phyloP scores from a whole-genome alignment of 1,139 yeast species.

The Pichia sp. region DNA sequence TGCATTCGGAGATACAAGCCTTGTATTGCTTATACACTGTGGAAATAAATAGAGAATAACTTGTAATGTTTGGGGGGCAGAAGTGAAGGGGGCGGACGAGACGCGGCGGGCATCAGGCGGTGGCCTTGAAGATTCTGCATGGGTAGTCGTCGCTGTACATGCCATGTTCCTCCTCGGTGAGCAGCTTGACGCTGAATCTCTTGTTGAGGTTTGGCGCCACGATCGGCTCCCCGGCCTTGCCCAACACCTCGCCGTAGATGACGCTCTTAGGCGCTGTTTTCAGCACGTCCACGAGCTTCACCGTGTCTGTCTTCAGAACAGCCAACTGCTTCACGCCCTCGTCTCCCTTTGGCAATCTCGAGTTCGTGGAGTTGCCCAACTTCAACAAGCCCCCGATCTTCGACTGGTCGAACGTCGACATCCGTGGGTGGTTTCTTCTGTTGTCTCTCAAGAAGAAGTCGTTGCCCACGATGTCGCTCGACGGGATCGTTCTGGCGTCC shows the following conservation, averaged over 20 bases:
- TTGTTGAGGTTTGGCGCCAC: slow-evolving; percentile 64
- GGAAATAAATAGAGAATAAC: not conserved
- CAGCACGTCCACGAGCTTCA: slow-evolving; percentile 55
- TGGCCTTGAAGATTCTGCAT: slow-evolving; percentile 51
- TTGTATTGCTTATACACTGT: not conserved
- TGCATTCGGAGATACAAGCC: too few relatives aligned
- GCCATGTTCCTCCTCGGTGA: slow-evolving; percentile 65
- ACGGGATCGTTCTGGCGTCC: slow-evolving; percentile 74
- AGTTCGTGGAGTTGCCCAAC: slow-evolving; percentile 60
- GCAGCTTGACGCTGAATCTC: slow-evolving; percentile 54
- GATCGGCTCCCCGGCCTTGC: slow-evolving; percentile 64
- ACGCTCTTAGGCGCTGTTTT: slow-evolving; percentile 37
- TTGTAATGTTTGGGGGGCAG: not conserved
- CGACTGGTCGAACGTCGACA: slow-evolving; percentile 64
- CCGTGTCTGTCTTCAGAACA: slow-evolving; percentile 37
- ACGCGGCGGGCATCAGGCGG: not conserved
- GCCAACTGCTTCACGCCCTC: slow-evolving; percentile 68
- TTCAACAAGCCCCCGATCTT: slow-evolving; percentile 70
- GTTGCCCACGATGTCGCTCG: slow-evolving; percentile 70
- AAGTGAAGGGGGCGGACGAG: not conserved
- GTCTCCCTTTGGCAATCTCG: slow-evolving; percentile 69
- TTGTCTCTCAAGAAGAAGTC: slow-evolving; percentile 69
- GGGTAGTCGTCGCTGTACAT: slow-evolving; percentile 67
- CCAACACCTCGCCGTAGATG: slow-evolving; percentile 61
- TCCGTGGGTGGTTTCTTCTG: slow-evolving; percentile 74